Evolutionary conservation across 179 eudicot genomes (phyloP).

Genomic region (Beta macrorhiza): DNA sequence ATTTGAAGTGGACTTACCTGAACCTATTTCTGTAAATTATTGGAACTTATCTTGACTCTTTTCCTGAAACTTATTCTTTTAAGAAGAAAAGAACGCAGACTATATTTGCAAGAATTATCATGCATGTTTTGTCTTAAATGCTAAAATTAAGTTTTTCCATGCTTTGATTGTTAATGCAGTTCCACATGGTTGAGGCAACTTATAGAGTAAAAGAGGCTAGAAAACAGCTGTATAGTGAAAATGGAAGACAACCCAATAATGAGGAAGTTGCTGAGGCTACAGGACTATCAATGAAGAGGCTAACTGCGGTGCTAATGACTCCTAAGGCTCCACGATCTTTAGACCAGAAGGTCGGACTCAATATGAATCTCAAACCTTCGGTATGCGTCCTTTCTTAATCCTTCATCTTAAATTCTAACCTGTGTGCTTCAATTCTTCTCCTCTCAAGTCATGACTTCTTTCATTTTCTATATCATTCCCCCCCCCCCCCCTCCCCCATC

Average conservation of each 20-base stretch:
- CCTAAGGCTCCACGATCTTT: slow-evolving; percentile 92
- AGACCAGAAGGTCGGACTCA: slow-evolving; percentile 72
- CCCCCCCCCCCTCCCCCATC: no score
- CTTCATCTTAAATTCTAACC: not conserved
- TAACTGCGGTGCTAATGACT: slow-evolving; percentile 60
- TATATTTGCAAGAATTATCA: not conserved
- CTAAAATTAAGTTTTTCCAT: slow-evolving; percentile 1
- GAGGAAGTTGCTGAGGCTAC: slow-evolving; percentile 88
- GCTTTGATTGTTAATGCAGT: slow-evolving; percentile 40
- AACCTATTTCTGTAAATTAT: no score
- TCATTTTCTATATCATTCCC: no score
- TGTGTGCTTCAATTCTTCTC: not conserved
- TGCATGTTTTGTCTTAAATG: not conserved
- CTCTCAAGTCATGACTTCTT: not conserved
- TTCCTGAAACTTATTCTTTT: no score
- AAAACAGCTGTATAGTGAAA: slow-evolving; percentile 58
- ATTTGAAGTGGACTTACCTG: no score
- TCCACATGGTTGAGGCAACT: slow-evolving; percentile 82
- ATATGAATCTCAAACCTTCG: slow-evolving; percentile 69
- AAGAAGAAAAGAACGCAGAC: not conserved
- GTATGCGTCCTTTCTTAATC: slow-evolving; percentile 36
- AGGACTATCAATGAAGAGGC: slow-evolving; percentile 85
- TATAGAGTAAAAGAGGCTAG: slow-evolving; percentile 80
- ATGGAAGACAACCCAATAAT: slow-evolving; percentile 62
- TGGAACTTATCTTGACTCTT: no score